Base-by-base conservation (phyloP, 805 yeast genomes). In the Monosporozyma yasuniensis region DNA sequence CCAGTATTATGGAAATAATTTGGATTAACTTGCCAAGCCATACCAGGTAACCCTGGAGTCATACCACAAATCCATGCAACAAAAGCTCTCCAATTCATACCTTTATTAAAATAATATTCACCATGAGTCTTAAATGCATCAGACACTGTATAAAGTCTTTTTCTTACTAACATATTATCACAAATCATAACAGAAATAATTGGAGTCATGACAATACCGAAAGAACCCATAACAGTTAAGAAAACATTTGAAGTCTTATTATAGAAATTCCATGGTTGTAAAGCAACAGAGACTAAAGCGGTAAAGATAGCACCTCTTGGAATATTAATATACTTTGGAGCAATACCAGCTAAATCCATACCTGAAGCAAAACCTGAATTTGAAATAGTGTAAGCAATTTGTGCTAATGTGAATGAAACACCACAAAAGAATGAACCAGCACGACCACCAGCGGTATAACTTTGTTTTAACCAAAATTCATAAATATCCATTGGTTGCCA, bases 41-140 rank as follows among this genome's bases (percentile, higher is more conserved):
- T 67, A 34, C 81, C 81, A 3, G 81, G 81, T 23, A 77, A 50
- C 19, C 77, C 77, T 16, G 79, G 80, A 10, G 72, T 69, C 59
- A 71, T 65, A 30, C 74, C 73, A 4, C 62, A 53, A 4, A 60
- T 50, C 63, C 66, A 61, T 21, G 66, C 64, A 53, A 59, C 48
- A 42, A 70, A 53, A 50, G 72, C 64, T 61, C 72, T 63, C 64
- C 65, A 67, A 50, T 73, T 72, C 44, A 69, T 44, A 35, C 77
- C 78, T 22, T 60, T 56, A 42, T 53, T 56, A 56, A 65, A 70
- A 54, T 68, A 72, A 55, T 70, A 75, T n/a, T 63, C 62, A 23
- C 67, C 63, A 27, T 61, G 56, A 4, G 55, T 30, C 16, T 55
- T 53, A 38, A 62, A 63, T 11, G 64, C 57, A 52, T 57, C 51